Percentiles rank a stretch among this genome's conserved stretches.
Evolutionary conservation across 345 rosid genomes (phyloP).

Genomic region (Brassica juncea): DNA sequence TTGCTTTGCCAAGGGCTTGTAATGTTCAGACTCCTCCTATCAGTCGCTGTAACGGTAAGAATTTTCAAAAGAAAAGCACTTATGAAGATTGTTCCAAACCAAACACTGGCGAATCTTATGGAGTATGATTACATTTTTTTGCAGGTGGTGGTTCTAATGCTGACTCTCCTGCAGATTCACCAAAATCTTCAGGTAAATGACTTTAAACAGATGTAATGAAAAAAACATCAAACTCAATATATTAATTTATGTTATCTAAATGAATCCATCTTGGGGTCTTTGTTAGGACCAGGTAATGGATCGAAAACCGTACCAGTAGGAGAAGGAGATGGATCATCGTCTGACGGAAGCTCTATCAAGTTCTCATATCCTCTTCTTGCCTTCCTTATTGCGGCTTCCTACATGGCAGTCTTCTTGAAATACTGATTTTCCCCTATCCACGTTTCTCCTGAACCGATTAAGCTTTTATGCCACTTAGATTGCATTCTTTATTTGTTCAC

Average conservation of each 20-base stretch:
- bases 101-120: slow-evolving; percentile 5
- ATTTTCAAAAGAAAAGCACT: neutral
- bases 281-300: slow-evolving; percentile 34
- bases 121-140: neutral
- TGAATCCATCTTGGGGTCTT: neutral
- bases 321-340: slow-evolving; percentile 51
- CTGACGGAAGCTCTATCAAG: slow-evolving; percentile 62
- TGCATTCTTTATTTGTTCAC: slow-evolving; percentile 42
- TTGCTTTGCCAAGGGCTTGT: slow-evolving; percentile 75
- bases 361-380: slow-evolving; percentile 54
- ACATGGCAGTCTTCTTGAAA: slow-evolving; percentile 43
- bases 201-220: neutral
- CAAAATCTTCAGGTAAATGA: slow-evolving; percentile 65
- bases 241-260: neutral
- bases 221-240: neutral
- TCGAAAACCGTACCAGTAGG: slow-evolving; percentile 69
- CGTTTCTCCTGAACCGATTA: slow-evolving; percentile 14
- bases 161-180: slow-evolving; percentile 62
- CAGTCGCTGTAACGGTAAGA: slow-evolving; percentile 68
- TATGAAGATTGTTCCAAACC: slow-evolving; percentile 13
- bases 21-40: slow-evolving; percentile 79
- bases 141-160: slow-evolving; percentile 43
- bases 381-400: slow-evolving; percentile 58
- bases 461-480: slow-evolving; percentile 22
- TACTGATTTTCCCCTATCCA: slow-evolving; percentile 34